Conservation (phyloP, 768 basidiomycete genomes). For the Kwoniella sp. region DNA sequence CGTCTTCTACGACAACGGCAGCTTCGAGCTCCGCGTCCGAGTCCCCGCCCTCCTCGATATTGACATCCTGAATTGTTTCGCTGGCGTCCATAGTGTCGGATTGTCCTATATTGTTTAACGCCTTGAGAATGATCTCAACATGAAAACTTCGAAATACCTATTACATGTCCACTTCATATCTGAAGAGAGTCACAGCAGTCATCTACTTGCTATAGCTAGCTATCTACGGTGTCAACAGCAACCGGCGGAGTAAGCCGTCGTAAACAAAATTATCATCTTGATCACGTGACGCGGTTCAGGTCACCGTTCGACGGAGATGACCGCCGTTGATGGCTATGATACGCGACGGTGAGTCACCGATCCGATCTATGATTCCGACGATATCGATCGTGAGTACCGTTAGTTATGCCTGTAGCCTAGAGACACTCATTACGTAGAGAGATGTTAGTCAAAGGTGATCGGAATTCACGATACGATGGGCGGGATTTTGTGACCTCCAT, state of each 20-base stretch:
- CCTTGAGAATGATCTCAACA: no score
- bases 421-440: no score
- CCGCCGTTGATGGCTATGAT: not conserved
- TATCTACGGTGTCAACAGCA: not conserved
- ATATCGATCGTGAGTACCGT: not conserved
- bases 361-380: slow-evolving; percentile 1
- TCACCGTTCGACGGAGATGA: not conserved
- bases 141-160: no score
- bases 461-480: no score
- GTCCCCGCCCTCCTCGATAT: slow-evolving; percentile 4
- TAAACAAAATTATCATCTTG: not conserved
- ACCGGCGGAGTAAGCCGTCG: not conserved
- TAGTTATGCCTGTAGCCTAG: no score
- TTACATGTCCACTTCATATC: no score
- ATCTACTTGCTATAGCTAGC: no score
- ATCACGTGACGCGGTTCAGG: not conserved
- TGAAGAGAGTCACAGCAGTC: no score
- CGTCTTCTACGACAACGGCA: slow-evolving; percentile 6
- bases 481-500: no score
- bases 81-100: not conserved
- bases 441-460: no score
- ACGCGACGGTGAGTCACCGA: slow-evolving; percentile 2
- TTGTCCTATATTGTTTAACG: no score
- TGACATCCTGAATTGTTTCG: not conserved
- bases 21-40: slow-evolving; percentile 25